phyloP scores from a whole-genome alignment of 2,329 filamentous ascomycete species.

The Cordyceps militaris region DNA sequence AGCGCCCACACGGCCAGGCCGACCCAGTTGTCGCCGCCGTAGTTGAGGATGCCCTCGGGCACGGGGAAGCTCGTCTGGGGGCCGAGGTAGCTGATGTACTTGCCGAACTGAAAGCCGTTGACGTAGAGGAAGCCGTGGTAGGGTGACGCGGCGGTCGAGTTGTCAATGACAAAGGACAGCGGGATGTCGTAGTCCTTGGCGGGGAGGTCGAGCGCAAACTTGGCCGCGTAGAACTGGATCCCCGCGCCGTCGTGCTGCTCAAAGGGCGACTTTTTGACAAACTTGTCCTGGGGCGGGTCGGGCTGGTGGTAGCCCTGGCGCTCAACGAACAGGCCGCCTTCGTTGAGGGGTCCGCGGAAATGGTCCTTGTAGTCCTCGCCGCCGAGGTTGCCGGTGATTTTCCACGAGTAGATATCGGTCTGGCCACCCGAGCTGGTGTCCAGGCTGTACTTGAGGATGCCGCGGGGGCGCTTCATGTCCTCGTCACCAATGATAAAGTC shows the following conservation, averaged over 20 bases:
- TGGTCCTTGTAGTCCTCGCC: conserved; percentile 51
- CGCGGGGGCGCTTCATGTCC: conserved; percentile 50
- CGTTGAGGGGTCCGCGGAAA: conserved; percentile 53
- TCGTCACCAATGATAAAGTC: conserved; percentile 50
- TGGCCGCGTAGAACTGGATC: conserved; percentile 48
- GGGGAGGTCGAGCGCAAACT: conserved; percentile 47
- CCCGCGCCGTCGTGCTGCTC: conserved; percentile 30
- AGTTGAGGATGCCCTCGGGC: conserved; percentile 60
- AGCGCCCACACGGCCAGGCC: conserved; percentile 55
- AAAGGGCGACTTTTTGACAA: conserved; percentile 19
- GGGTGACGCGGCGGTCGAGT: conserved; percentile 24
- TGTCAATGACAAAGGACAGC: conserved; percentile 45
- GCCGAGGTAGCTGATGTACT: conserved; percentile 54
- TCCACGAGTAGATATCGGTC: conserved; percentile 45
- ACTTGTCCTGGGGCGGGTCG: conserved; percentile 28
- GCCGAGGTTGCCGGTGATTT: conserved; percentile 55
- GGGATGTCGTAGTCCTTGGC: conserved; percentile 45
- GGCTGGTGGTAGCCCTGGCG: conserved; percentile 52
- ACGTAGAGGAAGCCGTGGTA: conserved; percentile 59
- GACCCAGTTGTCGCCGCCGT: conserved; percentile 58
- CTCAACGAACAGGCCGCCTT: conserved; percentile 51
- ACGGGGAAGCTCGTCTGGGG: conserved; percentile 62
- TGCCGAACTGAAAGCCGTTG: conserved; percentile 61
- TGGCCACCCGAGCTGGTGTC: conserved; percentile 31
- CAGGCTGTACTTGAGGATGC: conserved; percentile 50